These are phyloP conservation scores for Liriodendron chinense DNA, from an alignment of 164 flowering plant species.

Conservation along the genomic window DNA sequence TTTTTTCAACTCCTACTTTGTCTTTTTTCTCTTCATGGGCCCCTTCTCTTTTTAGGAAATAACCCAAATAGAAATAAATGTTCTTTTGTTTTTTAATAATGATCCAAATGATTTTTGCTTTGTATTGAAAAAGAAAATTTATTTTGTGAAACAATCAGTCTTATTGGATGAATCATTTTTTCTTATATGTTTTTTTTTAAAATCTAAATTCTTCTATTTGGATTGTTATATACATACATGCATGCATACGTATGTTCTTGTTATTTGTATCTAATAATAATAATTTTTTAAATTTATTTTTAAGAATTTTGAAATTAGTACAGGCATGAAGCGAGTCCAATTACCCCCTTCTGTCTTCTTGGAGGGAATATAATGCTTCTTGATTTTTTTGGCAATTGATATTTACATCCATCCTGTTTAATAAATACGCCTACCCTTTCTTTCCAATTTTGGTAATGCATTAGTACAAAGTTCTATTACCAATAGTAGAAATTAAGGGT, in stretches of 20 bases:
- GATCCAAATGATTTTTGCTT: constrained; percentile 17
- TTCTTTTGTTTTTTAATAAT: constrained; percentile 4
- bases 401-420: not conserved
- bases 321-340: not conserved
- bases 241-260: too few relatives aligned
- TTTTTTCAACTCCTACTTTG: constrained; percentile 24
- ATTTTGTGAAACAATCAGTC: too few relatives aligned
- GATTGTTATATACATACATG: too few relatives aligned
- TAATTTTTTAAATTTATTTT: too few relatives aligned
- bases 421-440: not conserved
- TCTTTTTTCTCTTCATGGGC: constrained; percentile 28
- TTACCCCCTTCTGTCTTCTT: not conserved
- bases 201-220: too few relatives aligned
- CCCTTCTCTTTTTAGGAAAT: constrained; percentile 18
- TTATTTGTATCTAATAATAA: too few relatives aligned
- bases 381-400: not conserved
- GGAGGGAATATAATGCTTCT: not conserved
- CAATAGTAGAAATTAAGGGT: not conserved
- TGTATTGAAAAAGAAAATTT: too few relatives aligned
- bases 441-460: not conserved
- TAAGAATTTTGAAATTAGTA: not conserved
- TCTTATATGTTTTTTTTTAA: too few relatives aligned
- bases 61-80: constrained; percentile 22
- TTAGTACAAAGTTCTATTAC: not conserved
- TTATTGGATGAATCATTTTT: too few relatives aligned